Evolutionary conservation across 352 stramenopile genomes (phyloP), one percentile per base, ranked within the genome.

Genomic region (Pythium sukuiense): DNA sequence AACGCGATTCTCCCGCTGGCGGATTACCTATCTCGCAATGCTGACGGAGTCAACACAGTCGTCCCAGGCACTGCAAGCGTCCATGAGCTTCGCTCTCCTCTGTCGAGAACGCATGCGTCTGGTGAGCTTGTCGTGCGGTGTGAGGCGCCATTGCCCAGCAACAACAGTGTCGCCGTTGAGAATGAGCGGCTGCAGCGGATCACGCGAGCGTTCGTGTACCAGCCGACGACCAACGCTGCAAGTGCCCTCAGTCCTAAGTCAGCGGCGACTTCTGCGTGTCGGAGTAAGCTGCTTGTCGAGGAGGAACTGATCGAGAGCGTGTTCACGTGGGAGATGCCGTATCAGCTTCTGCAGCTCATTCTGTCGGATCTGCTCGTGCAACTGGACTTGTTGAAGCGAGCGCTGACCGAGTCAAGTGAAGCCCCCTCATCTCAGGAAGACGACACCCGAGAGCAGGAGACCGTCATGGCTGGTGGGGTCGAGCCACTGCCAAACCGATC

Each of bases 251-350:
- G 35, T 37, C 45, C 55, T 20, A 67, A 63, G 33, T 55, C 48
- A 30, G 6, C 37, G 11, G 30, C 37, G 14, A 24, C 55, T 20
- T 29, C 48, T 5, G 14, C 49, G 35, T 24, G 52, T 27, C 59
- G 58, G 11, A 70, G 69, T 12, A 95, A 95, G 67, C 75, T 92
- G 43, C 70, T 95, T 26, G 80, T 92, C 1, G 87, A 95, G 75
- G 87, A 95, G 78, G 87, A 93, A 63, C 63, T 95, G 16, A 86
- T 95, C 27, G 87, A 95, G 64, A 95, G 87, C 59, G 85, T 92
- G n/a, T 95, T 89, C 62, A 95, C 87, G 45, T 95, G 85, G 85
- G 83, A 93, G 59, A 87, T 95, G 50, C 87, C 87, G 33, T 93
- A 92, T 58, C 87, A 95, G 70, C 65, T 95, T 18, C 65, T 95